These are phyloP conservation scores for Linnemannia hyalina DNA, from an alignment of 192 early-diverging fungal species.

Conservation along the genomic window DNA sequence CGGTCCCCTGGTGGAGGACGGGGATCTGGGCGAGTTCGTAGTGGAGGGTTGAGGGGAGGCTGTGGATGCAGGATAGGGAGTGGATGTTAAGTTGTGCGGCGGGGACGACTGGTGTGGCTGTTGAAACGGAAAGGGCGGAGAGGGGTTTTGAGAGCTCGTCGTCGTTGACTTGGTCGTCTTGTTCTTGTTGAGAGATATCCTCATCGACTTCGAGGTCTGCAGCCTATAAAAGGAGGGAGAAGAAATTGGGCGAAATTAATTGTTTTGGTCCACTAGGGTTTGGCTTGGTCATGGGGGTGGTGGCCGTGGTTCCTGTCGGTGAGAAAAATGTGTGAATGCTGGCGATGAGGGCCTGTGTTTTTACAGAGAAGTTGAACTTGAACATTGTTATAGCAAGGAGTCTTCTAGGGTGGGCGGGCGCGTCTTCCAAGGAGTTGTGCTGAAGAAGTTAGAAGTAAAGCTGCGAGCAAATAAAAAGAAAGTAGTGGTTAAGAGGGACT, in stretches of 20 bases:
- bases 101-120: conserved; percentile 14
- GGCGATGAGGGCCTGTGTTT: neutral
- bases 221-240: conserved; percentile 21
- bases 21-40: conserved; percentile 50
- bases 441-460: neutral
- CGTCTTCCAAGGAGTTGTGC: neutral
- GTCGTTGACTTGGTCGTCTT: conserved; percentile 23
- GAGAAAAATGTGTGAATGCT: neutral
- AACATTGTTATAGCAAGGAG: conserved; percentile 30
- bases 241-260: neutral
- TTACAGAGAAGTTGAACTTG: conserved; percentile 57
- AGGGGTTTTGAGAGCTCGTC: conserved; percentile 31
- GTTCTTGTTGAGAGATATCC: conserved; percentile 21
- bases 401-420: neutral
- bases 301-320: neutral
- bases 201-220: conserved; percentile 53
- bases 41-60: conserved; percentile 39
- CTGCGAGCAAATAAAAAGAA: neutral
- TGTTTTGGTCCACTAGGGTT: neutral
- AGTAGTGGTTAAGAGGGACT: conserved; percentile 7
- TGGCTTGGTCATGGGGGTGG: neutral
- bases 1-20: conserved; percentile 27
- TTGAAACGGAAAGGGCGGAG: conserved; percentile 19
- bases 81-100: conserved; percentile 37
- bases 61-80: conserved; percentile 22